Conservation (phyloP, 139 green algal genomes). For the Chlamydomonas incerta region DNA sequence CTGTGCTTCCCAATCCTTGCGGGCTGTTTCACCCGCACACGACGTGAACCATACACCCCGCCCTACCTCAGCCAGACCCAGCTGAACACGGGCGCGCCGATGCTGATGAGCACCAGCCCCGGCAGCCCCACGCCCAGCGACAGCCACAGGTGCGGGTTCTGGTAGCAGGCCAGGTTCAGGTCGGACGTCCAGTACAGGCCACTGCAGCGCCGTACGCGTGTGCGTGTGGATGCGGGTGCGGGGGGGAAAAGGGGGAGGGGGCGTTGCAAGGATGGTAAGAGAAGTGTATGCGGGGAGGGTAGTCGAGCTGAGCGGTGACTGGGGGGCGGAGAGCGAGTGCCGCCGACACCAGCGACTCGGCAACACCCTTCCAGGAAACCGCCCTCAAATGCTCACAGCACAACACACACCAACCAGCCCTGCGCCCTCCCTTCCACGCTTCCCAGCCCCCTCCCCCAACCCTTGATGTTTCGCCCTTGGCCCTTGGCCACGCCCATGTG, state of each 20-base stretch:
- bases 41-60: neutral
- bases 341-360: too few species aligned
- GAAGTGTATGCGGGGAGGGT: too few species aligned
- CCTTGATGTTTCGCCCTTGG: neutral
- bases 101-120: conserved; percentile 12
- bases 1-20: too few species aligned
- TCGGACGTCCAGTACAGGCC: conserved; percentile 22
- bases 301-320: too few species aligned
- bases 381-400: too few species aligned
- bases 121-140: conserved; percentile 26
- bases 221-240: neutral
- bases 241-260: neutral
- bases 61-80: conserved; percentile 15
- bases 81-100: conserved; percentile 10
- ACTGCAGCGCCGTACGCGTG: neutral
- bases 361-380: too few species aligned
- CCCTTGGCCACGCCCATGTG: neutral
- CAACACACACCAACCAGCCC: too few species aligned
- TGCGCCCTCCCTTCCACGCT: too few species aligned
- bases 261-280: too few species aligned
- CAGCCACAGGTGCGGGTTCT: conserved; percentile 19
- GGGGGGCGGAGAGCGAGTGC: too few species aligned
- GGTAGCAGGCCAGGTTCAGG: conserved; percentile 13
- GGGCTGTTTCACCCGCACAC: too few species aligned
- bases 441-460: too few species aligned